A percentile compares a stretch with the other conserved stretches of the same genome.
Evolutionary conservation across 768 basidiomycete genomes (phyloP).

Genomic region (Trametes coccinea): DNA sequence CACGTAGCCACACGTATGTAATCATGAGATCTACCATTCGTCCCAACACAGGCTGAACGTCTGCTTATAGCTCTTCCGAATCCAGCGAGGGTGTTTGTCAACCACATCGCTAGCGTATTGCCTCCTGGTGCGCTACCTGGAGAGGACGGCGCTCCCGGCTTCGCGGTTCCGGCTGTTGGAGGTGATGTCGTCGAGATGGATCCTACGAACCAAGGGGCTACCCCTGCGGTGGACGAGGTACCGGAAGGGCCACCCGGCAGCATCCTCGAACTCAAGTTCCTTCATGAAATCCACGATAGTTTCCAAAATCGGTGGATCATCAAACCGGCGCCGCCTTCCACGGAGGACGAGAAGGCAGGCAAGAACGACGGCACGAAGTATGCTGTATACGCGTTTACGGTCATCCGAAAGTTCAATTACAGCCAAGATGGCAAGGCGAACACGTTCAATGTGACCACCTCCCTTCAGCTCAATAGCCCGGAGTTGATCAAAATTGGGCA

Average conservation of each 20-base stretch:
- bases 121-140: neutral
- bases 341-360: slow-evolving; percentile 7
- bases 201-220: neutral
- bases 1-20: too few relatives aligned
- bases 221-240: slow-evolving; percentile 16
- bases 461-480: slow-evolving; percentile 55
- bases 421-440: slow-evolving; percentile 15
- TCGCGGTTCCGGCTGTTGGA: slow-evolving; percentile 20
- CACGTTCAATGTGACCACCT: slow-evolving; percentile 28
- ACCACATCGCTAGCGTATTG: neutral
- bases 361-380: slow-evolving; percentile 27
- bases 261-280: slow-evolving; percentile 28
- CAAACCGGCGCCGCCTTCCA: slow-evolving; percentile 25
- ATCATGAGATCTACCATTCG: too few relatives aligned
- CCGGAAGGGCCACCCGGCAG: slow-evolving; percentile 25
- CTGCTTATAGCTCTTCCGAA: too few relatives aligned
- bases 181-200: slow-evolving; percentile 27
- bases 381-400: slow-evolving; percentile 29
- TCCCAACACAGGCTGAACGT: too few relatives aligned
- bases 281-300: slow-evolving; percentile 27
- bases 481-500: slow-evolving; percentile 59
- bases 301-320: slow-evolving; percentile 27
- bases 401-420: slow-evolving; percentile 30
- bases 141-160: slow-evolving; percentile 4
- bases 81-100: neutral